Evolutionary conservation across 148 eudicot species (phyloP).

Genomic region (Chenopodium berlandieri): DNA sequence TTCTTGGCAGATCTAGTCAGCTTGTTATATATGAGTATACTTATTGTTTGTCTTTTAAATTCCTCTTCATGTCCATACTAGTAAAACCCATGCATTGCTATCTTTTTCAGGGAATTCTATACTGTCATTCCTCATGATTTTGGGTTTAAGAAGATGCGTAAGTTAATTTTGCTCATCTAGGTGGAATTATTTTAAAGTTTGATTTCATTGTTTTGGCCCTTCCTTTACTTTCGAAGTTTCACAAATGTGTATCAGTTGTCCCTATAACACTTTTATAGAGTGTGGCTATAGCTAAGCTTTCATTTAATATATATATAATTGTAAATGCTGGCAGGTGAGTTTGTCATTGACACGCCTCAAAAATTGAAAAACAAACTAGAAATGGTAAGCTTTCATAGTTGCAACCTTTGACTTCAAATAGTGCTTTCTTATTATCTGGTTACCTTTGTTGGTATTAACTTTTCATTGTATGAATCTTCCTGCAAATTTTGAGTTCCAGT

Average conservation of each 20-base stretch:
- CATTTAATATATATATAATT: slow-evolving; percentile 16
- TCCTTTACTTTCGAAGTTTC: neutral
- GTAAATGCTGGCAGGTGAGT: slow-evolving; percentile 66
- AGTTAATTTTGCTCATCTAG: slow-evolving; percentile 33
- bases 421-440: neutral
- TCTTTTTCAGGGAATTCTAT: slow-evolving; percentile 82
- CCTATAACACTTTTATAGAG: neutral
- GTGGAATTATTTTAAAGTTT: neutral
- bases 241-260: neutral
- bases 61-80: neutral
- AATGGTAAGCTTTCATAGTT: slow-evolving; percentile 56
- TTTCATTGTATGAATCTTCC: neutral
- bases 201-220: neutral
- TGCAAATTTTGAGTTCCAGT: neutral
- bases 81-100: neutral
- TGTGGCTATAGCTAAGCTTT: slow-evolving; percentile 4
- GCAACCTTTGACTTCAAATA: neutral
- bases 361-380: slow-evolving; percentile 81
- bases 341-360: slow-evolving; percentile 93
- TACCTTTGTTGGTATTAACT: neutral
- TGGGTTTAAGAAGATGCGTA: slow-evolving; percentile 93
- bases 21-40: neutral
- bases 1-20: slow-evolving; percentile 1
- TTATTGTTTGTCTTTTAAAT: neutral
- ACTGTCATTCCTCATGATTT: slow-evolving; percentile 94